A percentile compares a stretch with the other conserved stretches of the same genome.
Evolutionary conservation across 2,329 filamentous ascomycete species (phyloP).

Genomic region (Neonectria faginata): DNA sequence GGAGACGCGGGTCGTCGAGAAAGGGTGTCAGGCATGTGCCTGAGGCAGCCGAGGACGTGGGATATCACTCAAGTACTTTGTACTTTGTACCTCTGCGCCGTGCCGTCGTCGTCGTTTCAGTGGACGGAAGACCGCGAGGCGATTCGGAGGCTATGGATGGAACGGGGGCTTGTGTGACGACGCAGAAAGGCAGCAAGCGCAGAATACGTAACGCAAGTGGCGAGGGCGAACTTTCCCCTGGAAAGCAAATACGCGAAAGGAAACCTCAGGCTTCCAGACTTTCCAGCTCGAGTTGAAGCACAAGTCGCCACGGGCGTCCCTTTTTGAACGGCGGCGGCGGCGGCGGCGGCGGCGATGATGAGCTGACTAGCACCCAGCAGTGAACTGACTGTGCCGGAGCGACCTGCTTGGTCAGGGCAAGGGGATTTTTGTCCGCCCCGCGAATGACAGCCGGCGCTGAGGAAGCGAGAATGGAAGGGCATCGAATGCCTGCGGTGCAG

Average conservation of each 20-base stretch:
- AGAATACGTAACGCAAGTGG: conserved; percentile 23
- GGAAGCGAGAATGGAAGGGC: conserved; percentile 41
- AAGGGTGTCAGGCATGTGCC: conserved; percentile 1
- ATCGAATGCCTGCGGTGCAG: conserved; percentile 38
- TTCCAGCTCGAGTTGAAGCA: conserved; percentile 13
- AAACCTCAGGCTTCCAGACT: conserved; percentile 23
- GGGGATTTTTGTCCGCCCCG: conserved; percentile 17
- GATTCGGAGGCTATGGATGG: conserved; percentile 26
- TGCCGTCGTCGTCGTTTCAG: conserved; percentile 7
- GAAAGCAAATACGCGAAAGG: conserved; percentile 1
- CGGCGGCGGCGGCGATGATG: conserved; percentile 43
- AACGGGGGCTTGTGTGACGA: conserved; percentile 18
- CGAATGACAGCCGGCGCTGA: conserved; percentile 38
- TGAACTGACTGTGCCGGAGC: conserved; percentile 37
- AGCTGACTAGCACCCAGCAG: conserved; percentile 42
- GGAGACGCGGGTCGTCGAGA: neutral
- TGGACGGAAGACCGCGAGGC: conserved; percentile 6
- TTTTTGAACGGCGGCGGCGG: conserved; percentile 38
- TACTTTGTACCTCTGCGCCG: conserved; percentile 27
- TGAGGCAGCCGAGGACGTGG: conserved; percentile 13
- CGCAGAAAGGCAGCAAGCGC: conserved; percentile 11
- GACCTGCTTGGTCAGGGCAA: conserved; percentile 43
- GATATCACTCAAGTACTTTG: conserved; percentile 18
- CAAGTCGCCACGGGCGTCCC: conserved; percentile 36
- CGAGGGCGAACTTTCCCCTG: conserved; percentile 14